Evolutionary conservation across 345 rosid genomes (phyloP).

Genomic region (Hypericum perforatum): DNA sequence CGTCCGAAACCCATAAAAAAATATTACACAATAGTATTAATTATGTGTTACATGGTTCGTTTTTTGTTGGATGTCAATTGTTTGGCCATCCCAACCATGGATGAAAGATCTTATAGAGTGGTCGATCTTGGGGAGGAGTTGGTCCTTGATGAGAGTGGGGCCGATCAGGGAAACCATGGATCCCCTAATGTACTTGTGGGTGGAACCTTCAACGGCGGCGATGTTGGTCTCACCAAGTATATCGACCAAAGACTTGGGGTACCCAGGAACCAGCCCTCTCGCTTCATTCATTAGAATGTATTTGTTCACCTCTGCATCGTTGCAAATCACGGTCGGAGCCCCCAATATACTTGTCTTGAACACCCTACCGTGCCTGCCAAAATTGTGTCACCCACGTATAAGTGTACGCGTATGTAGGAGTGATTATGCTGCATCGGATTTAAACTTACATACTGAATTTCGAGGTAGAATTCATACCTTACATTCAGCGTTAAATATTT

Average conservation of each 20-base stretch:
- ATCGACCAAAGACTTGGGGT: conserved; percentile 13
- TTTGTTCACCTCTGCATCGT: conserved; percentile 13
- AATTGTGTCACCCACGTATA: too few species aligned
- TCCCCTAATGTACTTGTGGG: conserved; percentile 10
- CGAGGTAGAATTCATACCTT: too few species aligned
- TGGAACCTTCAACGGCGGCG: conserved; percentile 11
- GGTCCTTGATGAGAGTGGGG: conserved; percentile 7
- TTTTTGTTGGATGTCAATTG: conserved; percentile 15
- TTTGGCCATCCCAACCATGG: conserved; percentile 13
- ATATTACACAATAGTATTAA: background rate
- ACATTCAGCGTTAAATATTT: too few species aligned
- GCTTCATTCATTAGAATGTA: conserved; percentile 13
- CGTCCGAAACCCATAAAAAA: too few species aligned
- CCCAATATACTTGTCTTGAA: conserved; percentile 17
- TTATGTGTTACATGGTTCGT: conserved; percentile 6
- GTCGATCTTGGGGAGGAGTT: conserved; percentile 3
- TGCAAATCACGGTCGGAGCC: conserved; percentile 13
- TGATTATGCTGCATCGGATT: too few species aligned
- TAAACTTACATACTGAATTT: too few species aligned
- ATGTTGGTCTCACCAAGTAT: conserved; percentile 12
- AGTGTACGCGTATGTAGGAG: too few species aligned
- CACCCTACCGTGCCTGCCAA: conserved; percentile 13
- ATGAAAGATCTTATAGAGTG: conserved; percentile 2
- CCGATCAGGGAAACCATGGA: conserved; percentile 12
- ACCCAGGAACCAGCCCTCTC: conserved; percentile 21